These are phyloP conservation scores for Stagonosporopsis vannaccii DNA, from an alignment of 2,329 filamentous ascomycete genomes.

Conservation along the genomic window DNA sequence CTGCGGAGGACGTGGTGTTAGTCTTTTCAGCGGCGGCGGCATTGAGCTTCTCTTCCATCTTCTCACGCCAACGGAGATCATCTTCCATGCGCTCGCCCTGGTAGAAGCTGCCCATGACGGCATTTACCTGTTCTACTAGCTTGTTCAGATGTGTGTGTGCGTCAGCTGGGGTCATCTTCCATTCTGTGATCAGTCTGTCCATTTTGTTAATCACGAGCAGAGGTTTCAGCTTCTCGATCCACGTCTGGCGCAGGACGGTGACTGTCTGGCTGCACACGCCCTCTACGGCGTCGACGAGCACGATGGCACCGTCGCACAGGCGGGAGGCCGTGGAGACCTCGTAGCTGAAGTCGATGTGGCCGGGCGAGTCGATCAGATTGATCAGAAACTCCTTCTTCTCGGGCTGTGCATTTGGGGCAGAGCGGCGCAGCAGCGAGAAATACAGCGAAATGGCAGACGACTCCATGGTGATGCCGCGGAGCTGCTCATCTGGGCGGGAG, in stretches of 20 bases:
- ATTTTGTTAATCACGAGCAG: constrained; percentile 98
- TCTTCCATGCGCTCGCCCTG: constrained; percentile 99
- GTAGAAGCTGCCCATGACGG: constrained; percentile 96
- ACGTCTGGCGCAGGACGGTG: constrained; percentile 91
- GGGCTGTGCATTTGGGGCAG: constrained; percentile 71
- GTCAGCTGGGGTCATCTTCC: constrained; percentile 90
- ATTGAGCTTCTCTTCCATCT: constrained; percentile 84
- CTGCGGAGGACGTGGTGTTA: constrained; percentile 55
- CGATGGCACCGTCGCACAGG: constrained; percentile 91
- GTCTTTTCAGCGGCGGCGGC: constrained; percentile 73
- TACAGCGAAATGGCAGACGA: constrained; percentile 96
- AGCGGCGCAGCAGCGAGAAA: constrained; percentile 87
- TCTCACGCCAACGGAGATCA: constrained; percentile 93
- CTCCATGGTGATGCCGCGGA: constrained; percentile 99
- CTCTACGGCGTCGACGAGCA: constrained; percentile 95
- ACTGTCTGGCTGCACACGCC: constrained; percentile 99
- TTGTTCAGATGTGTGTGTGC: constrained; percentile 90
- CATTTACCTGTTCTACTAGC: constrained; percentile 94
- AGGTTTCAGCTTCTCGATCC: constrained; percentile 94
- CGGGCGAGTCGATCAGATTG: constrained; percentile 96
- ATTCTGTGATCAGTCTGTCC: constrained; percentile 89
- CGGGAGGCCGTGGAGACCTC: constrained; percentile 96
- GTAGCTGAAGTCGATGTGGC: constrained; percentile 98
- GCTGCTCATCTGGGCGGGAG: constrained; percentile 93
- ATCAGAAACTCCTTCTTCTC: constrained; percentile 89